Percentiles rank a stretch among this genome's conserved stretches.
These are phyloP conservation scores for Didymosphaeria variabile DNA, from an alignment of 2,329 filamentous ascomycete species.

Conservation along the genomic window DNA sequence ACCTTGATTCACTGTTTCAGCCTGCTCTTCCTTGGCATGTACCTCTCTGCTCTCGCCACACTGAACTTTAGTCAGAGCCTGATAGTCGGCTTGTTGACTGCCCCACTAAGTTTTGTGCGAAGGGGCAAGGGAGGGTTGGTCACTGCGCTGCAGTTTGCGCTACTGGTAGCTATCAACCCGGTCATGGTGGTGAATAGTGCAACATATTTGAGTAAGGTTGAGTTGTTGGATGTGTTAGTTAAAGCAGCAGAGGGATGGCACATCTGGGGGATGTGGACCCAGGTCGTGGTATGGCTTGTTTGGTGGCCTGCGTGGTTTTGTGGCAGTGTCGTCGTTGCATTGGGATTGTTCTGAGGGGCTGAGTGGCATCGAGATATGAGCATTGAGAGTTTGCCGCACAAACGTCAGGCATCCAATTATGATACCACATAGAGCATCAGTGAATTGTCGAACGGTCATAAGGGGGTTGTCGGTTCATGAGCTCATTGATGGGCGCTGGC, in stretches of 20 bases:
- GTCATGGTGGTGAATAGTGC: conserved; percentile 42
- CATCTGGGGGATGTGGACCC: conserved; percentile 88
- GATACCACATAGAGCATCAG: conserved; percentile 4
- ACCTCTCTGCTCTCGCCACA: conserved; percentile 89
- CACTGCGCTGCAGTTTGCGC: conserved; percentile 22
- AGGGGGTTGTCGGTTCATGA: conserved; percentile 7
- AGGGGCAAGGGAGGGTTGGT: conserved; percentile 17
- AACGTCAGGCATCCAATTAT: neutral
- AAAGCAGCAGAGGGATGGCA: conserved; percentile 88
- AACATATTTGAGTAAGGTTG: conserved; percentile 36
- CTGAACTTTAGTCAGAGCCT: conserved; percentile 94
- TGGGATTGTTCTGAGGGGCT: conserved; percentile 27
- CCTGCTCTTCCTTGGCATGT: conserved; percentile 89
- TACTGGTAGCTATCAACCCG: conserved; percentile 46
- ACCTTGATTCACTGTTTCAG: conserved; percentile 89
- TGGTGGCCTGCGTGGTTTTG: conserved; percentile 95
- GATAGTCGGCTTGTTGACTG: conserved; percentile 79
- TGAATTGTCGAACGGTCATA: neutral
- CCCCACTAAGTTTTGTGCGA: conserved; percentile 79
- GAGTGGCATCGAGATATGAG: neutral
- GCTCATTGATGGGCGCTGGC: conserved; percentile 9
- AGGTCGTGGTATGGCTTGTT: conserved; percentile 89
- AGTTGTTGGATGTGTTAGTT: conserved; percentile 66
- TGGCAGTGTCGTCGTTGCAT: conserved; percentile 51
- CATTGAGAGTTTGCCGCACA: neutral